Conservation (phyloP, 257 asterid genomes). For the Cruciata laevipes region DNA sequence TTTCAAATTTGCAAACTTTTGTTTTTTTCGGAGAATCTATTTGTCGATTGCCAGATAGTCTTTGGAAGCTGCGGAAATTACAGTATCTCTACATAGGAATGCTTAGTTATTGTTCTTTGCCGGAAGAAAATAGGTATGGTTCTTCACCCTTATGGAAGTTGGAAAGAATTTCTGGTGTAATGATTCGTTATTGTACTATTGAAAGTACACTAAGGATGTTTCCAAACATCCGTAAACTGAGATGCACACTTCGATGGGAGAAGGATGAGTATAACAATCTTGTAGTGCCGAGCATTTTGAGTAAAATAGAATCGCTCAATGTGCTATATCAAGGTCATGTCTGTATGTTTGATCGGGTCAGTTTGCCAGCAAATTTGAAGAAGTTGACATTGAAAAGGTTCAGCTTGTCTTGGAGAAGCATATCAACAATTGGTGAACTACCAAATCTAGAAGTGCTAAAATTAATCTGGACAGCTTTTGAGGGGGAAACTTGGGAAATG, state of each 20-base stretch:
- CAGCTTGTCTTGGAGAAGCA: not conserved
- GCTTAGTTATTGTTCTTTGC: not conserved
- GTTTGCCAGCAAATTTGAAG: not conserved
- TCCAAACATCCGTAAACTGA: not conserved
- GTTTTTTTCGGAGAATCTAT: not conserved
- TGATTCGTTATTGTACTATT: not conserved
- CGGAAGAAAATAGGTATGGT: too few species aligned
- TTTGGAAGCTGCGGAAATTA: not conserved
- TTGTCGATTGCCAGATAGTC: not conserved
- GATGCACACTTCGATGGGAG: not conserved
- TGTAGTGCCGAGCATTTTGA: not conserved
- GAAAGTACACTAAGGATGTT: not conserved
- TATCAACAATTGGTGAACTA: not conserved
- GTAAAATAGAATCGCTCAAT: not conserved
- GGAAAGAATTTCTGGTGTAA: not conserved
- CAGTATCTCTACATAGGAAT: not conserved
- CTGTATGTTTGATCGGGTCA: not conserved
- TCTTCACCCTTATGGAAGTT: not conserved
- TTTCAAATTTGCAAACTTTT: conserved; percentile 9
- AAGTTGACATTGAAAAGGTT: conserved; percentile 1
- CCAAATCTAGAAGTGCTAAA: not conserved
- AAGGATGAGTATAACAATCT: not conserved
- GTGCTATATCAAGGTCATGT: not conserved
- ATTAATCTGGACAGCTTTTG: not conserved
- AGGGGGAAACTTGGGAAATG: not conserved